A percentile compares a stretch with the other conserved stretches of the same genome.
phyloP scores from a whole-genome alignment of 2,329 filamentous ascomycete genomes.

The Xylariaceae sp. region DNA sequence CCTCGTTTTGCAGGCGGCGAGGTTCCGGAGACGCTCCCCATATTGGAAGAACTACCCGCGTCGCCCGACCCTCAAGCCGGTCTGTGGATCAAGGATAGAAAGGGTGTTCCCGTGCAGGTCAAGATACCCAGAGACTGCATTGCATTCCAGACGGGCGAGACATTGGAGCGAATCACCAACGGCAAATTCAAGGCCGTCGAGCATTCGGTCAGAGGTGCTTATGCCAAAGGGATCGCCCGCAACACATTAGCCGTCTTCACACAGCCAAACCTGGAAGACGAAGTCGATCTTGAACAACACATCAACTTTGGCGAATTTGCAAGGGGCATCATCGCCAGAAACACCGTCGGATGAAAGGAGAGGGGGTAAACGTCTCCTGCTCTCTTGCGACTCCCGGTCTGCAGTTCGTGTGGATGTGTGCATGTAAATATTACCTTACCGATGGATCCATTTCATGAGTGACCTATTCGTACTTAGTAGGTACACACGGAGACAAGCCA shows the following conservation, averaged over 20 bases:
- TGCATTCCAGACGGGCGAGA: conserved; percentile 93
- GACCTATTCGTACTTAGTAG: too few species aligned
- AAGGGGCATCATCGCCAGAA: conserved; percentile 53
- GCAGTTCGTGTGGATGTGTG: too few species aligned
- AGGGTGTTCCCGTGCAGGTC: conserved; percentile 80
- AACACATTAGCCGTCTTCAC: conserved; percentile 97
- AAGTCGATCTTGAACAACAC: conserved; percentile 63
- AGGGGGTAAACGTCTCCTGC: background rate
- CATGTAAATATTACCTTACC: too few species aligned
- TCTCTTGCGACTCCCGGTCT: too few species aligned
- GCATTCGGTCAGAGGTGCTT: conserved; percentile 83
- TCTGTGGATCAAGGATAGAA: conserved; percentile 87
- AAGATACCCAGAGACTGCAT: conserved; percentile 86
- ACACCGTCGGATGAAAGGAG: conserved; percentile 41
- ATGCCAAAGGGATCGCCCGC: conserved; percentile 57
- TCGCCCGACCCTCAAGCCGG: conserved; percentile 83
- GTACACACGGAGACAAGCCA: too few species aligned
- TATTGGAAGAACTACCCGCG: conserved; percentile 63
- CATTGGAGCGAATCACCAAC: conserved; percentile 83
- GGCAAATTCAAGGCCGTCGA: conserved; percentile 91
- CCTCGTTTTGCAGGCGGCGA: conserved; percentile 34
- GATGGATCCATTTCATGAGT: too few species aligned
- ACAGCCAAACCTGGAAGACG: conserved; percentile 83
- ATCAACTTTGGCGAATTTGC: conserved; percentile 75
- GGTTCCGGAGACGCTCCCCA: conserved; percentile 35